A percentile compares a stretch with the other conserved stretches of the same genome.
Conservation (phyloP, 1,284 basidiomycete species). For the Cryptococcus amylolentus region DNA sequence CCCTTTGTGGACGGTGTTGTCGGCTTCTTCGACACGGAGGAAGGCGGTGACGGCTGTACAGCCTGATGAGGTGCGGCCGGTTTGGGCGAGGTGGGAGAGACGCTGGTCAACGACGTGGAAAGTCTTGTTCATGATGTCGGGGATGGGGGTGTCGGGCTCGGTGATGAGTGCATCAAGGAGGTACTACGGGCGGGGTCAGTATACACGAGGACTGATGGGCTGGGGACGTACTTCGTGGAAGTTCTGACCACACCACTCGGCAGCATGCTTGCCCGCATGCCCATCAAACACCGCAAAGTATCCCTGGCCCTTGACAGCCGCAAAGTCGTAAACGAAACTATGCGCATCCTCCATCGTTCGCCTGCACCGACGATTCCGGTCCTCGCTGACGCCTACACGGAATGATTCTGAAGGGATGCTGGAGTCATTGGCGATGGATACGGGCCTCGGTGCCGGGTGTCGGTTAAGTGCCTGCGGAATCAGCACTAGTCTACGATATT, state of each 20-base stretch:
- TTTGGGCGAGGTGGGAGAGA: slow-evolving; percentile 75
- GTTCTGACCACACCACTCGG: slow-evolving; percentile 96
- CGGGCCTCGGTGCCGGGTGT: slow-evolving; percentile 33
- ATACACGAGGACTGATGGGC: not conserved
- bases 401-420: slow-evolving; percentile 53
- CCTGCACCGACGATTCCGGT: slow-evolving; percentile 74
- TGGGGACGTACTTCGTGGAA: slow-evolving; percentile 74
- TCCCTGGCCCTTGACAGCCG: slow-evolving; percentile 83
- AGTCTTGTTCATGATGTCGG: slow-evolving; percentile 86
- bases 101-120: slow-evolving; percentile 86
- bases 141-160: slow-evolving; percentile 57
- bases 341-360: slow-evolving; percentile 98
- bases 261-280: slow-evolving; percentile 96
- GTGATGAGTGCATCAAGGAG: slow-evolving; percentile 50
- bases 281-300: slow-evolving; percentile 99
- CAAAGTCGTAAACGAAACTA: slow-evolving; percentile 92
- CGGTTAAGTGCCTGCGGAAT: slow-evolving; percentile 48
- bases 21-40: slow-evolving; percentile 79
- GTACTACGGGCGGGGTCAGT: slow-evolving; percentile 24
- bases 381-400: slow-evolving; percentile 82
- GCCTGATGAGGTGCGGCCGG: slow-evolving; percentile 89
- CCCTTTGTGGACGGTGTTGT: slow-evolving; percentile 28
- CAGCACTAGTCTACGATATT: not conserved
- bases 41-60: slow-evolving; percentile 98
- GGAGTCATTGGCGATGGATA: not conserved